A percentile compares a stretch with the other conserved stretches of the same genome.
phyloP scores from a whole-genome alignment of 2,329 filamentous ascomycete species.

The Sarocladiaceae sp. region DNA sequence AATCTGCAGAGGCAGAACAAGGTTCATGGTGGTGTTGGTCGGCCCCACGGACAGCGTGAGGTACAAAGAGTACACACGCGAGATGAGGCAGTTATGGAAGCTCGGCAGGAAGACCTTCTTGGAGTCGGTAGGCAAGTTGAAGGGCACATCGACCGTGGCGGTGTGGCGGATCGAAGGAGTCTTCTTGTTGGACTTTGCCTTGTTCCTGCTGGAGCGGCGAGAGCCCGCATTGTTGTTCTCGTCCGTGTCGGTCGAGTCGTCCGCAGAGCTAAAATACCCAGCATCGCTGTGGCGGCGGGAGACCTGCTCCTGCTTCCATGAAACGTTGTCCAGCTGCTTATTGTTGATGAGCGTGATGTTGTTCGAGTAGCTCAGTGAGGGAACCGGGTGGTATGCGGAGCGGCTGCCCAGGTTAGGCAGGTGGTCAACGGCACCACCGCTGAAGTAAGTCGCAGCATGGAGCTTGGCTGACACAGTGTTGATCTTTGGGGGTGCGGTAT shows the following conservation, averaged over 20 bases:
- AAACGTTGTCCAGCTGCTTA: constrained; percentile 24
- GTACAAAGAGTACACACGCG: constrained; percentile 48
- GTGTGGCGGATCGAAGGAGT: constrained; percentile 30
- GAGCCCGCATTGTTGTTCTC: not conserved
- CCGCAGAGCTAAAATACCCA: constrained; percentile 40
- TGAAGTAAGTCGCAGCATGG: constrained; percentile 46
- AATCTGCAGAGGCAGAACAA: constrained; percentile 46
- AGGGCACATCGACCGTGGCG: constrained; percentile 38
- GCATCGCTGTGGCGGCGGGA: constrained; percentile 40
- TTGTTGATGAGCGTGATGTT: constrained; percentile 34
- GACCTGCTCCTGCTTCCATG: constrained; percentile 35
- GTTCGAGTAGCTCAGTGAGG: constrained; percentile 40
- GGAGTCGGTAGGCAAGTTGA: constrained; percentile 39
- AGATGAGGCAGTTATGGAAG: constrained; percentile 52
- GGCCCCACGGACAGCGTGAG: constrained; percentile 37
- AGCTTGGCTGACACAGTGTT: constrained; percentile 44
- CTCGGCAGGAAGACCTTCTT: constrained; percentile 48
- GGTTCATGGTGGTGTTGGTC: constrained; percentile 34
- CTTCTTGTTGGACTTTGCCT: constrained; percentile 19
- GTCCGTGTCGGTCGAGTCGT: constrained; percentile 29
- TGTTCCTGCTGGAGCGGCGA: constrained; percentile 8
- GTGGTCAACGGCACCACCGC: constrained; percentile 35
- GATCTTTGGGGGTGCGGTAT: constrained; percentile 40
- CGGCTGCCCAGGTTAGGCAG: constrained; percentile 47
- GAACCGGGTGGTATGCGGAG: constrained; percentile 31